phyloP scores from a whole-genome alignment of 345 rosid genomes.

The Populus ilicifolia region DNA sequence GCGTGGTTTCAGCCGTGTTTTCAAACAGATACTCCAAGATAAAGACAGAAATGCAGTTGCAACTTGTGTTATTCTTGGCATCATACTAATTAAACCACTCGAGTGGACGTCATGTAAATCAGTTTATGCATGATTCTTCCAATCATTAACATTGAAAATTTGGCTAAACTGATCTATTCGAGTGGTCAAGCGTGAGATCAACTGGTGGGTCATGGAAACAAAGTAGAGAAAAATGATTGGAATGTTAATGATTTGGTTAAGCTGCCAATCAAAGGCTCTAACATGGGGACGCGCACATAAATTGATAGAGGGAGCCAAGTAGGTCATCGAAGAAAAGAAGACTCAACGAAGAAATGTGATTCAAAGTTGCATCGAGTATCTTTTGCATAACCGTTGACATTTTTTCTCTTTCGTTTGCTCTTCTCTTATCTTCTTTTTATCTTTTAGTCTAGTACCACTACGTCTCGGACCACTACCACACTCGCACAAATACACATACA shows the following conservation, averaged over 20 bases:
- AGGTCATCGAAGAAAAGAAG: constrained; percentile 16
- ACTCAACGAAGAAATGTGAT: constrained; percentile 20
- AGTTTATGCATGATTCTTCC: background rate
- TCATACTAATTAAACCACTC: too few species aligned
- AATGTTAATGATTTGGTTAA: constrained; percentile 3
- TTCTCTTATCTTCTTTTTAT: background rate
- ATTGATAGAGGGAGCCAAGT: constrained; percentile 34
- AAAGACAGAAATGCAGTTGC: too few species aligned
- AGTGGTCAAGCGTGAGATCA: background rate
- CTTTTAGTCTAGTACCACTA: constrained; percentile 32
- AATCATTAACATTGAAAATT: background rate
- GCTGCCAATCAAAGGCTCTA: constrained; percentile 15
- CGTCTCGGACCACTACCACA: constrained; percentile 54
- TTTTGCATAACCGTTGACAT: constrained; percentile 53
- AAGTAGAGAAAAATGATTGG: constrained; percentile 1
- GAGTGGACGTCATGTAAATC: background rate
- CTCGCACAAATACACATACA: constrained; percentile 44
- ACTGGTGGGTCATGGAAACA: constrained; percentile 26
- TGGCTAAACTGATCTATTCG: background rate
- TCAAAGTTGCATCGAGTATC: constrained; percentile 28
- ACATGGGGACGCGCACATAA: constrained; percentile 39
- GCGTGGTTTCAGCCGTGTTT: too few species aligned
- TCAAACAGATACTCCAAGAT: too few species aligned
- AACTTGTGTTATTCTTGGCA: too few species aligned
- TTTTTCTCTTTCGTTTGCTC: constrained; percentile 12